phyloP scores from a whole-genome alignment of 176 grass and related monocot genomes.

The Cenchrus fungigraminus region DNA sequence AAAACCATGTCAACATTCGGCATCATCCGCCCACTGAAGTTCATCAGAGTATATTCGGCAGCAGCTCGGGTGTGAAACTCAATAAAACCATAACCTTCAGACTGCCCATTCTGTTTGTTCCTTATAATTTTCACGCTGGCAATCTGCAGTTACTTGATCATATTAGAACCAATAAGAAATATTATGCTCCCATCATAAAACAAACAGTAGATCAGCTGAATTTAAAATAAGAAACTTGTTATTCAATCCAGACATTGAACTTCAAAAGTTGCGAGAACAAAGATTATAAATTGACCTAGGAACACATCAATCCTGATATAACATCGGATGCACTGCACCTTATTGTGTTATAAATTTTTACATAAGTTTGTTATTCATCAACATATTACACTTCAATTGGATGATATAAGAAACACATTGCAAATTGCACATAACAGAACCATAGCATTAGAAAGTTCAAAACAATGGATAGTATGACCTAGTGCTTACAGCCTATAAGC shows the following conservation, averaged over 20 bases:
- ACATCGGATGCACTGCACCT: background rate
- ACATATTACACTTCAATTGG: background rate
- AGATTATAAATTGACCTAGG: background rate
- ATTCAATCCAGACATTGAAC: background rate
- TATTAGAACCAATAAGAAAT: slow-evolving; percentile 18
- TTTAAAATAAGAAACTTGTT: background rate
- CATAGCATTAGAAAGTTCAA: slow-evolving; percentile 22
- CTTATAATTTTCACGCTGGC: slow-evolving; percentile 76
- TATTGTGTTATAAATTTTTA: background rate
- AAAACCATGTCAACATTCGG: slow-evolving; percentile 59
- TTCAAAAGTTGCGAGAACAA: background rate
- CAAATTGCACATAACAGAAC: background rate
- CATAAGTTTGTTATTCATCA: background rate
- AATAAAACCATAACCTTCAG: slow-evolving; percentile 93
- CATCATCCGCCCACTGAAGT: slow-evolving; percentile 81
- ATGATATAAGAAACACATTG: background rate
- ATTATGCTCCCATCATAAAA: slow-evolving; percentile 3
- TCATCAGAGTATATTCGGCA: slow-evolving; percentile 72
- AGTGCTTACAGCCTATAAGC: background rate
- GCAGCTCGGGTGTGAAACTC: slow-evolving; percentile 71
- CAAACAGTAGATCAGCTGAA: background rate
- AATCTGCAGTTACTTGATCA: slow-evolving; percentile 54
- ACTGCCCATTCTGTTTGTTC: slow-evolving; percentile 78
- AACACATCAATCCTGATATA: background rate
- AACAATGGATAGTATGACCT: too few species aligned